Base-by-base conservation (phyloP, 1,284 basidiomycete genomes). In the Tremellales sp. region DNA sequence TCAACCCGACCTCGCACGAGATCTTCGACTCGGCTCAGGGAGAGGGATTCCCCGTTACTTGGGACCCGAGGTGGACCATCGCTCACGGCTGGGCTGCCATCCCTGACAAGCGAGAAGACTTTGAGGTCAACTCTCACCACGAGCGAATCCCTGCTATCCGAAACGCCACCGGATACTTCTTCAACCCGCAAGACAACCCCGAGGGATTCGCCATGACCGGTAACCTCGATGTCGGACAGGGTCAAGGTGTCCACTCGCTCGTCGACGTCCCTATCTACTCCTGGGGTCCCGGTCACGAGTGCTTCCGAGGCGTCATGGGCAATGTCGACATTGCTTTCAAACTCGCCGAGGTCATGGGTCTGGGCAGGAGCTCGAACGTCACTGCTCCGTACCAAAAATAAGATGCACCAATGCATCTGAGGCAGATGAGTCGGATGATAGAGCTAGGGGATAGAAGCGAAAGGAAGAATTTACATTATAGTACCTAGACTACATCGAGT, bases 231-330 rank as follows among this genome's bases (percentile, higher is more conserved):
- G 52, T 51, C 2, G 21, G 35, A 4, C 51, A 65, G 27, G 63
- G 57, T 15, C 69, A 73, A 51, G 75, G 75, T 41, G 74, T 76
- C 7, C 75, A 76, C 58, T 65, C 64, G 33, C 53, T 67, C 21
- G 51, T 64, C 41, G 73, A 75, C 44, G 74, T 76, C 11, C 68
- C 71, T 10, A 64, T 76, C 40, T 76, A 67, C 58, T 64, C 75
- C 13, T 74, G 61, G 57, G 75, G 76, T 1, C 68, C 72, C 7
- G 69, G 73, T 7, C 57, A 62, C 53, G 70, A 72, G 56, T 48
- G 58, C 40, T 76, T 77, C 68, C 52, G 65, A 19, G 74, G 75
- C 27, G 62, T 68, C n/a, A 64, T 65, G 60, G 57, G 60, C 48
- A 66, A 56, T 41, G 61, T 64, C 45, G 67, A 69, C 48, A 63